Evolutionary conservation across 1,139 yeast species (phyloP), one percentile per base, ranked within the genome.

Genomic region (Yamadazyma diospyri): DNA sequence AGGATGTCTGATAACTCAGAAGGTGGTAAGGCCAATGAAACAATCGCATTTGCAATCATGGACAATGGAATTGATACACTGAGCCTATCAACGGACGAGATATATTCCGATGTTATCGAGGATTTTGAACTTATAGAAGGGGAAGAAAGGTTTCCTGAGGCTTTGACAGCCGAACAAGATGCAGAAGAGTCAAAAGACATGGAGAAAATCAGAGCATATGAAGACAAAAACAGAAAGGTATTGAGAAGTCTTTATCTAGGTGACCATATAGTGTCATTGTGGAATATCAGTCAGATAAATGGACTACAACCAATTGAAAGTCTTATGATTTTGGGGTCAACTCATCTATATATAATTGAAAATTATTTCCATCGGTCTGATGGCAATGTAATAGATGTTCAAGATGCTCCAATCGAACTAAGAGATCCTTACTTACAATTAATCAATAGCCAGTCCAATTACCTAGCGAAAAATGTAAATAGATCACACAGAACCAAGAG

Each of bases 291-390:
- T 39, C 78, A 79, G 33, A 74, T 86, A 16, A 62, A 80, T 38
- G 95, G 95, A 0, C 59, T 86, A 15, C 84, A 79, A 15, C 78
- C 88, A 1, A 62, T 71, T 15, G 94, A 85, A 48, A 84, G 92
- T 21, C 66, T 86, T 30, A 60, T 86, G 57, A 81, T 86, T 15
- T 52, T 81, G 19, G 94, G 95, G 0, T 58, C 68, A 3, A 61
- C 64, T 6, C 78, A 81, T 47, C 46, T 84, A 10, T 86, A 85
- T 48, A 59, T 85, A 44, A 75, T 83, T 38, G 84, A 78, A 37
- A 78, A 79, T 43, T 85, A 81, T 48, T 81, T 79, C 43, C 81
- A 72, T 42, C 72, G 72, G 33, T 45, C 69, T 0, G 73, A 73
- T 36, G 75, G 74, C 0, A 84, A 80, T 45, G 84, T 86, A 5